These are phyloP conservation scores for Phytophthora citrophthora DNA, from an alignment of 352 stramenopile genomes.

Conservation along the genomic window DNA sequence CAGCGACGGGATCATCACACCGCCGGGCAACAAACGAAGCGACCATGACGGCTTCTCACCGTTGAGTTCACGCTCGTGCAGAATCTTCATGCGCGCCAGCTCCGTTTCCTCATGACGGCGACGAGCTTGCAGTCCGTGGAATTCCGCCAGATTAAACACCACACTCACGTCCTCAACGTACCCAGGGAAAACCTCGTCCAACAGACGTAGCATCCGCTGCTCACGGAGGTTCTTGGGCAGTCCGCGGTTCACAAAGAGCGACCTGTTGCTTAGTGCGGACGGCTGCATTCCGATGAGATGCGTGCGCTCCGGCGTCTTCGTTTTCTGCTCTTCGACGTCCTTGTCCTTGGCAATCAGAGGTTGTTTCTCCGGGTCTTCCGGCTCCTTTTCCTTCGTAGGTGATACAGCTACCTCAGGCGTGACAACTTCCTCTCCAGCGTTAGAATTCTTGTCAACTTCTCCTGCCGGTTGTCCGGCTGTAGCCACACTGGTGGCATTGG, in stretches of 20 bases:
- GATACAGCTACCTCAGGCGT: conserved; percentile 16
- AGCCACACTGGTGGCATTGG: conserved; percentile 32
- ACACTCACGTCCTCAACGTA: conserved; percentile 85
- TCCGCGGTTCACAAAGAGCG: conserved; percentile 81
- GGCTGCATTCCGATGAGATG: conserved; percentile 87
- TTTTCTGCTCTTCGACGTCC: conserved; percentile 18
- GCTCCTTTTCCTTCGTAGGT: conserved; percentile 13
- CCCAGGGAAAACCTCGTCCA: conserved; percentile 82
- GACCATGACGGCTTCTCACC: conserved; percentile 66
- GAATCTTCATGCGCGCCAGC: conserved; percentile 63
- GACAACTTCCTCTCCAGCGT: conserved; percentile 7
- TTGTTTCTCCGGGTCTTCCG: conserved; percentile 25
- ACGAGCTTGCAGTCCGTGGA: conserved; percentile 63
- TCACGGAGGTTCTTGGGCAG: conserved; percentile 79
- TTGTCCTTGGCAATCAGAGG: conserved; percentile 27
- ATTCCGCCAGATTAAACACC: conserved; percentile 83
- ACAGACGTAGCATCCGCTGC: conserved; percentile 74
- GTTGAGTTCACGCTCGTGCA: conserved; percentile 48
- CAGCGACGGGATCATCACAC: conserved; percentile 73
- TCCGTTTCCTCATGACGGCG: conserved; percentile 56
- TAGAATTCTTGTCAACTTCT: conserved; percentile 20
- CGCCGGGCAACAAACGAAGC: conserved; percentile 70
- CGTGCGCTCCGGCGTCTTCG: conserved; percentile 31
- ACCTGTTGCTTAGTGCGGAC: conserved; percentile 72
- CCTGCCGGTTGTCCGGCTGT: conserved; percentile 10